A percentile compares a stretch with the other conserved stretches of the same genome.
Conservation (phyloP, 1,139 yeast species). For the Pichiaceae sp. region DNA sequence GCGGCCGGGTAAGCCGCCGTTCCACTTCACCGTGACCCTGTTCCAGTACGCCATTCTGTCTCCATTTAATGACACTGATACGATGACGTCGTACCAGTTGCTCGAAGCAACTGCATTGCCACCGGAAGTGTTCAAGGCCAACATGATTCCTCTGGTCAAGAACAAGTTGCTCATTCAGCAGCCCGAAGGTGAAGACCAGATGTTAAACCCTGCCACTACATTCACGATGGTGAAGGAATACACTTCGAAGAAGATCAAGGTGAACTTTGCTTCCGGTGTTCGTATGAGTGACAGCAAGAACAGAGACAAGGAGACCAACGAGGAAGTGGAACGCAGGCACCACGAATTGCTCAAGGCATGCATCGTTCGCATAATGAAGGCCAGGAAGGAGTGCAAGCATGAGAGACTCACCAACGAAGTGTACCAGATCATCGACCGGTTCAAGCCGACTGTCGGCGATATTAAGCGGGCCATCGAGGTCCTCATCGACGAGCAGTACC, state of each 20-base stretch:
- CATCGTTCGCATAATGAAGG: conserved; percentile 94
- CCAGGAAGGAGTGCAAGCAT: conserved; percentile 73
- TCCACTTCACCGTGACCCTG: conserved; percentile 70
- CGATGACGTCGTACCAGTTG: conserved; percentile 54
- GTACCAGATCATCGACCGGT: conserved; percentile 78
- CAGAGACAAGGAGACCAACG: conserved; percentile 76
- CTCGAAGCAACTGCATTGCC: conserved; percentile 63
- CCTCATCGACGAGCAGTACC: conserved; percentile 78
- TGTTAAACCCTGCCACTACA: conserved; percentile 44
- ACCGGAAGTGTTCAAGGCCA: conserved; percentile 58
- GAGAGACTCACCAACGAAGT: conserved; percentile 82
- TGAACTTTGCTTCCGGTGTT: conserved; percentile 78
- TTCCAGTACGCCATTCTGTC: conserved; percentile 81
- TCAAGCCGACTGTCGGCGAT: conserved; percentile 78
- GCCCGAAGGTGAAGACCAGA: conserved; percentile 45
- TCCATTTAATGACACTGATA: conserved; percentile 62
- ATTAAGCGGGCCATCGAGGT: conserved; percentile 82
- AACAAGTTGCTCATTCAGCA: conserved; percentile 64
- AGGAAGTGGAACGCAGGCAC: conserved; percentile 82
- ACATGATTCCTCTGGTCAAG: conserved; percentile 71
- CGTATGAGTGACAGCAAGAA: conserved; percentile 60
- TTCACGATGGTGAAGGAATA: conserved; percentile 75
- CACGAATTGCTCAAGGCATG: conserved; percentile 85
- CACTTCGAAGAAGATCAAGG: conserved; percentile 75
- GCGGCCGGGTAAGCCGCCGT: conserved; percentile 77